Percentiles rank a stretch among this genome's conserved stretches.
Evolutionary conservation across 1,284 basidiomycete species (phyloP).

Genomic region (Rhodotorula glutinis): DNA sequence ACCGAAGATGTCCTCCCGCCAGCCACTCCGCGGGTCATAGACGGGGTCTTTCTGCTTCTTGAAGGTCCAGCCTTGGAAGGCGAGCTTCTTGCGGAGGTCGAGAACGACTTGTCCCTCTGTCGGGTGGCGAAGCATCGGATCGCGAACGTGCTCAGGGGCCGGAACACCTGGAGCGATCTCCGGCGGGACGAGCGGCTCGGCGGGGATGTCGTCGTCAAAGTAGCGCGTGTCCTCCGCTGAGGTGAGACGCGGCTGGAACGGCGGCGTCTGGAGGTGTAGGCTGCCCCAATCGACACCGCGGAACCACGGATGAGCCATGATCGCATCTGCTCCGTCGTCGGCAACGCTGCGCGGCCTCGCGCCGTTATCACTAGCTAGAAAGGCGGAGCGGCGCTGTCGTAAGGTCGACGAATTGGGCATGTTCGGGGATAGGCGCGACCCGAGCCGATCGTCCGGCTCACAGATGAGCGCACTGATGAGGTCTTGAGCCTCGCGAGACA

Average conservation of each 20-base stretch:
- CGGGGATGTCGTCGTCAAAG: slow-evolving; percentile 66
- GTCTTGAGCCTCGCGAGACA: slow-evolving; percentile 79
- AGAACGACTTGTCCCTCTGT: slow-evolving; percentile 79
- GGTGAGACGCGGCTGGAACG: slow-evolving; percentile 83
- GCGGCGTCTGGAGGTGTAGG: slow-evolving; percentile 73
- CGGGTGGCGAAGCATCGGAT: slow-evolving; percentile 79
- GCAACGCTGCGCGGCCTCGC: neutral
- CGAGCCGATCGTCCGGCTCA: slow-evolving; percentile 89
- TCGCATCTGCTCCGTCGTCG: slow-evolving; percentile 74
- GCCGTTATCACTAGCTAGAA: slow-evolving; percentile 52
- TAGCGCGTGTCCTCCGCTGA: slow-evolving; percentile 67
- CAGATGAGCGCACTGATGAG: slow-evolving; percentile 85
- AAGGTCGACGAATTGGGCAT: slow-evolving; percentile 72
- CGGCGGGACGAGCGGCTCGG: slow-evolving; percentile 71
- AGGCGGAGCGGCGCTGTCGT: slow-evolving; percentile 65
- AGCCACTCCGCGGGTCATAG: slow-evolving; percentile 23
- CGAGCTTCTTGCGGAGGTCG: slow-evolving; percentile 69
- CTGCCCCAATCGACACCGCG: slow-evolving; percentile 77
- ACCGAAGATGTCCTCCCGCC: slow-evolving; percentile 12
- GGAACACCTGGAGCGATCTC: slow-evolving; percentile 63
- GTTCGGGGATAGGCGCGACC: slow-evolving; percentile 52
- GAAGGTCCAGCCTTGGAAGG: slow-evolving; percentile 43
- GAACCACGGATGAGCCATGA: slow-evolving; percentile 89
- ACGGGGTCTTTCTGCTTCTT: slow-evolving; percentile 30
- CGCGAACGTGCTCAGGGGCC: slow-evolving; percentile 70